Base-by-base conservation (phyloP, 805 yeast genomes). In the Millerago galiae region DNA sequence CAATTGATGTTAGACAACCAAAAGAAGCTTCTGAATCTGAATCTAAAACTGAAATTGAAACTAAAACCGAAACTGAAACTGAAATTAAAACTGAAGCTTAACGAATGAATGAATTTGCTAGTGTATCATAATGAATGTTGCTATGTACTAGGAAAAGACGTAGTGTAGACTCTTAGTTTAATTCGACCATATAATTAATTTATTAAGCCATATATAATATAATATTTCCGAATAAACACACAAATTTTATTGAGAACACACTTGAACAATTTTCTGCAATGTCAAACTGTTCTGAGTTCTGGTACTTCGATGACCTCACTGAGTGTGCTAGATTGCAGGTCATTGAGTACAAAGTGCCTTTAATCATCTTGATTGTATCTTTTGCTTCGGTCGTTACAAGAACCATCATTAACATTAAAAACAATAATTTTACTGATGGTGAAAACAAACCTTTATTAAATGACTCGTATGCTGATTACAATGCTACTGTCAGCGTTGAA, bases 221-320 rank as follows among this genome's bases (percentile, higher is more conserved):
- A 21, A 21, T 21, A 21, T 27, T 27, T 13, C 8, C 31, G 30
- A 27, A 27, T 9, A 14, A 29, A 29, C 14, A 14, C 14, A 11
- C 13, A 14, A 15, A 29, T 5, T 30, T 15, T 30, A 15, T 4
- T 26, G 10, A 10, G 13, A 26, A 26, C 28, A 28, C n/a, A n/a
- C n/a, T n/a, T 28, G 15, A 28, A 28, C 31, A 28, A 12, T 6
- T 5, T n/a, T 8, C 29, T 34, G 34, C 15, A 9, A 10, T 15
- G 25, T 18, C 14, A 12, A 18, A 17, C 13, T 38, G 46, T 11
- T 25, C 38, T 8, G 35, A 44, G 35, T 31, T 65, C 29, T 81
- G 88, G 87, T 62, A 66, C 47, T 76, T 71, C 45, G 88, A 81
- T 53, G 88, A 81, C 56, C 55, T 81, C 33, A 73, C 82, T 1